Base-by-base conservation (phyloP, 176 grass and related monocot species). In the Lolium perenne region DNA sequence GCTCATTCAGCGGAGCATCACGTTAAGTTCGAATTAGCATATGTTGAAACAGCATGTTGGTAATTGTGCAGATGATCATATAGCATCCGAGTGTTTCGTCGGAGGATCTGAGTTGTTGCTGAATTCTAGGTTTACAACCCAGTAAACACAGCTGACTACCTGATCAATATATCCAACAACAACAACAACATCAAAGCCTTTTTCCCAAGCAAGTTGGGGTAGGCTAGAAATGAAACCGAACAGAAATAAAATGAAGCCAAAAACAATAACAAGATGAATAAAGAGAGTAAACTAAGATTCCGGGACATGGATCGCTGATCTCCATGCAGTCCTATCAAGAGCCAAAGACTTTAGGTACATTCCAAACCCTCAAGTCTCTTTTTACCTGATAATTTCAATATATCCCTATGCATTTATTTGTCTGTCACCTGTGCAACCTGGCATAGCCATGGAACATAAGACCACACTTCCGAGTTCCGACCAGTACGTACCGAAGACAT, bases 1-100 rank as follows among this genome's bases (percentile, higher is more conserved):
- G 65, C 10, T 10, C 8, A 67, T 18, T 56, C 65, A 55, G 6
- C 4, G 1, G 45, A 62, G 53, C 32, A 46, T 72, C n/a, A 80
- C 4, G 35, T 76, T n/a, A 64, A 49, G 66, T 26, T 51, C 9
- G 43, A 7, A 12, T 38, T 43, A 26, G 10, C 25, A 74, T 49
- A 83, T 74, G 22, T 35, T 74, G 21, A 74, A 84, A 49, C 41
- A 63, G 70, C 23, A 38, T 51, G 54, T 21, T 51, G 71, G 71
- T 62, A 79, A 38, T 11, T 63, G 7, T 79, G 73, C 4, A 63
- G 23, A 74, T 35, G 14, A 67, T 25, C 20, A 71, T 35, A 9
- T 60, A 32, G 66, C 35, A 66, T 11, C 59, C 71, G 71, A 59
- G 40, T 72, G 26, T 64, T 55, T 57, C 8, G 45, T 43, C 46